Evolutionary conservation across 176 grass and related monocot genomes (phyloP), one percentile per base, ranked within the genome.

Genomic region (Hordeum vulgare): DNA sequence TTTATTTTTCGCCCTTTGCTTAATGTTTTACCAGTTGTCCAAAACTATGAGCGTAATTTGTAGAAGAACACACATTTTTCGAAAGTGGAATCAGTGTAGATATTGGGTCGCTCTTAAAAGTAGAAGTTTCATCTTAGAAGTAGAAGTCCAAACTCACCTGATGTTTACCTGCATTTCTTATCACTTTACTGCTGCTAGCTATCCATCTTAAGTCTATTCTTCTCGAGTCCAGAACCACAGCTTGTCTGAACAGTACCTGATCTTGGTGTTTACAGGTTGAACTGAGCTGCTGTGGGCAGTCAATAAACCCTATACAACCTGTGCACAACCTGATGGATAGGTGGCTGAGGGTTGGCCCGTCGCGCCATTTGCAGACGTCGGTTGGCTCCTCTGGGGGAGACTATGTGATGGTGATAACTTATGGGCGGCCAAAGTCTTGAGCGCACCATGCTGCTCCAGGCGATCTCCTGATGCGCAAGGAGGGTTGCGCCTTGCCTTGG

Each of bases 331-430:
- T 97, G 64, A 79, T 94, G 65, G 89, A 89, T 21, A 78, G 85
- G 15, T 97, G 94, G 94, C 58, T 94, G 9, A 75, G 76, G 79
- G 76, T 82, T 7, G 84, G 80, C 27, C 70, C 91, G 0, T 51
- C 24, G 1, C 91, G 88, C 42, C 90, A 61, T 33, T 4, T 97
- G 63, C 89, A 89, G 45, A 81, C 91, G 0, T 7, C 88, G 25
- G 66, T 91, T 33, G 94, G 94, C 56, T 83, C 89, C 63, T 94
- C 94, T 0, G 94, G 88, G 15, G 88, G 88, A 78, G 91, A 97
- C 7, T 94, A 91, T 42, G 86, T 96, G 84, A 91, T 96, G 81
- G 91, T 89, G 77, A 73, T 96, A 71, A 81, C 72, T 27, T 96
- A 96, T 9, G 81, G 94, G 41, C 86, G 86, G 40, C 74, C 77